Evolutionary conservation across 169 alveolate genomes (phyloP).

Genomic region (Cryptosporidium sp.): DNA sequence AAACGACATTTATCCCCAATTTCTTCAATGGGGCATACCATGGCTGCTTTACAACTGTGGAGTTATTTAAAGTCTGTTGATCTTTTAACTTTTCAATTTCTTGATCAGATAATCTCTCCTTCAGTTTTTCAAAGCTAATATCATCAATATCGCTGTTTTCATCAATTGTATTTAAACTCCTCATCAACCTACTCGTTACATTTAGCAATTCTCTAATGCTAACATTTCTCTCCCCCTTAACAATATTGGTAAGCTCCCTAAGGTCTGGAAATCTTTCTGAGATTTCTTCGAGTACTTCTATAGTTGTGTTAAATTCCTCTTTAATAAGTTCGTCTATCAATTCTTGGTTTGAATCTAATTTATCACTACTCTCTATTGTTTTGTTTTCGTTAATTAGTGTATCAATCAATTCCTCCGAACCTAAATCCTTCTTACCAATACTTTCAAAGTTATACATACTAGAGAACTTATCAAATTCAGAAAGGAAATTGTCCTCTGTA

Average conservation of each 20-base stretch:
- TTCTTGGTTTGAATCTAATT: background rate
- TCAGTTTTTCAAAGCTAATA: conserved; percentile 10
- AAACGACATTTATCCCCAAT: conserved; percentile 3
- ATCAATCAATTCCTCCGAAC: conserved; percentile 7
- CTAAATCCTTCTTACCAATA: background rate
- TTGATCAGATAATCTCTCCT: conserved; percentile 13
- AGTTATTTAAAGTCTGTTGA: background rate
- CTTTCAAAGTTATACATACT: background rate
- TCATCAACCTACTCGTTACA: conserved; percentile 33
- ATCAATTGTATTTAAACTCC: conserved; percentile 26
- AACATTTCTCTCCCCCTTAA: conserved; percentile 20
- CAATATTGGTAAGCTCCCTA: conserved; percentile 31
- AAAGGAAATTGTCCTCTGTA: conserved; percentile 12
- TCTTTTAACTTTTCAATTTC: conserved; percentile 34
- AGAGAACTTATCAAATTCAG: conserved; percentile 31
- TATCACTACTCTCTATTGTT: conserved; percentile 7
- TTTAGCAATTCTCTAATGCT: conserved; percentile 24
- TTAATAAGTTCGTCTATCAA: conserved; percentile 16
- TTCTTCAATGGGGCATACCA: conserved; percentile 56
- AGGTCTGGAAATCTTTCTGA: conserved; percentile 27
- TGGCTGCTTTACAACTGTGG: conserved; percentile 12
- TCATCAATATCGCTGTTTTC: conserved; percentile 7
- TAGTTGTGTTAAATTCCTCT: conserved; percentile 18
- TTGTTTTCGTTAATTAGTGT: background rate
- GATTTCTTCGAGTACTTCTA: conserved; percentile 32